phyloP scores from a whole-genome alignment of 2,329 filamentous ascomycete genomes.

The Seiridium cupressi region DNA sequence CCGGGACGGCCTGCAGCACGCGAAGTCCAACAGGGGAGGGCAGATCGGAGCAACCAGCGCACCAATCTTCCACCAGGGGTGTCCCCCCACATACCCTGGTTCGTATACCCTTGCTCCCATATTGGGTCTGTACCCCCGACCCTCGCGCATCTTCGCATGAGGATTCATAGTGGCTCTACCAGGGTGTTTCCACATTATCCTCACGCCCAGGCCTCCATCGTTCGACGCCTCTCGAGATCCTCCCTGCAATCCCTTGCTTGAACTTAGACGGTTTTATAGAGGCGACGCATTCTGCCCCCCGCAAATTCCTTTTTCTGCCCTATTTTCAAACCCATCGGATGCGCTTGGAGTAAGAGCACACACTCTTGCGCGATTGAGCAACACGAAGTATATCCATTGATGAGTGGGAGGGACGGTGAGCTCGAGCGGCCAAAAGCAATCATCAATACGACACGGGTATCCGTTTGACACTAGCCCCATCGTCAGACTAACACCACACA shows the following conservation, averaged over 20 bases:
- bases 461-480: slow-evolving; percentile 12
- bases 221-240: slow-evolving; percentile 23
- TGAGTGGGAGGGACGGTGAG: slow-evolving; percentile 14
- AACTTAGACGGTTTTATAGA: slow-evolving; percentile 14
- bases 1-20: slow-evolving; percentile 11
- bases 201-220: slow-evolving; percentile 23
- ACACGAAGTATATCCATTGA: slow-evolving; percentile 7
- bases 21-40: slow-evolving; percentile 5
- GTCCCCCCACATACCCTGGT: not conserved
- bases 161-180: slow-evolving; percentile 23
- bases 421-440: slow-evolving; percentile 15
- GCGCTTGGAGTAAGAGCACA: slow-evolving; percentile 14
- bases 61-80: slow-evolving; percentile 7
- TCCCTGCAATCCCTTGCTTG: slow-evolving; percentile 21
- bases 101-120: slow-evolving; percentile 1
- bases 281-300: slow-evolving; percentile 21
- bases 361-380: slow-evolving; percentile 3
- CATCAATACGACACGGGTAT: slow-evolving; percentile 10
- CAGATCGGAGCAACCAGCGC: slow-evolving; percentile 4
- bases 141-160: slow-evolving; percentile 24
- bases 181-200: slow-evolving; percentile 24
- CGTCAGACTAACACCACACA: slow-evolving; percentile 8
- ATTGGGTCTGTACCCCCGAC: slow-evolving; percentile 15
- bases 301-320: slow-evolving; percentile 19
- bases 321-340: slow-evolving; percentile 15